These are phyloP conservation scores for Fraxinus sp. DNA, from an alignment of 305 asterid species.

Conservation along the genomic window DNA sequence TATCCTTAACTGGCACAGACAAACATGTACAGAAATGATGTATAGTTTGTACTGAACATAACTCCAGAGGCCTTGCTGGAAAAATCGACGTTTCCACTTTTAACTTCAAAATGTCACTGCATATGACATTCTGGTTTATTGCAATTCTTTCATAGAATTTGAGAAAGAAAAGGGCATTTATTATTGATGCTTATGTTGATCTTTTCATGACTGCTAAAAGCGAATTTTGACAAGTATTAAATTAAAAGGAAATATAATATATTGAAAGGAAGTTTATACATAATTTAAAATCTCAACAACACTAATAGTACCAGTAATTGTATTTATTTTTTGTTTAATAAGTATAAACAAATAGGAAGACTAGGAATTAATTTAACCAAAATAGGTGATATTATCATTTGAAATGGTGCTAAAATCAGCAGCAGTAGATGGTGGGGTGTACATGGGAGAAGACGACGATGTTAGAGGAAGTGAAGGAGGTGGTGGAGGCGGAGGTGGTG, in stretches of 20 bases:
- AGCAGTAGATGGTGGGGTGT: constrained; percentile 42
- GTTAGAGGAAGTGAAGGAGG: constrained; percentile 23
- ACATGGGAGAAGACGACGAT: constrained; percentile 37
- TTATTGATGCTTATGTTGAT: not conserved
- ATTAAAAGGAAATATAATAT: not conserved
- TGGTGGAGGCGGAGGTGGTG: constrained; percentile 35
- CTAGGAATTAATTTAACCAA: constrained; percentile 40
- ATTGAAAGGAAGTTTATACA: constrained; percentile 22
- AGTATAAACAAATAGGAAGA: constrained; percentile 12
- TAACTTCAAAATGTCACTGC: not conserved
- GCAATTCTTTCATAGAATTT: not conserved
- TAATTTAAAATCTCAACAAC: constrained; percentile 15
- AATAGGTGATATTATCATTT: constrained; percentile 48
- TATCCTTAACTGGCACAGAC: not conserved
- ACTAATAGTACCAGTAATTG: constrained; percentile 8
- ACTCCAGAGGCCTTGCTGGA: not conserved
- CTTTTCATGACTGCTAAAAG: not conserved
- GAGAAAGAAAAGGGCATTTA: not conserved
- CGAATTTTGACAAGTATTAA: not conserved
- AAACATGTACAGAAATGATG: not conserved
- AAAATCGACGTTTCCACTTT: not conserved
- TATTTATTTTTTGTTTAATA: constrained; percentile 13
- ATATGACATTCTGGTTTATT: not conserved
- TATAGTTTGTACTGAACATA: not conserved
- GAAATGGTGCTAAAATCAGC: constrained; percentile 50